Conservation (phyloP, 306 rosid species). For the Parietaria judaica region DNA sequence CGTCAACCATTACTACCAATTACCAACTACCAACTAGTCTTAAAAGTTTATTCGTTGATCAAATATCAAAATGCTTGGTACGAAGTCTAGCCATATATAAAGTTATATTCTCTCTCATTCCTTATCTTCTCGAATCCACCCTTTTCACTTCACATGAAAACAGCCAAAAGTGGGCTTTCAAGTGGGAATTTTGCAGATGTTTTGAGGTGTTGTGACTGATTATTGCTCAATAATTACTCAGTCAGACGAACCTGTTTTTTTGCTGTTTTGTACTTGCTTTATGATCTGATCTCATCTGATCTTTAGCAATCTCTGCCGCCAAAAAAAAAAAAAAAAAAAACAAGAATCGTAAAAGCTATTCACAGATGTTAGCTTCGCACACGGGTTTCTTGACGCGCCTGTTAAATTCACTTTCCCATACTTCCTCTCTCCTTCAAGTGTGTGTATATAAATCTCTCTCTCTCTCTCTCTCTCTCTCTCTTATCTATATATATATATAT, state of each 20-base stretch:
- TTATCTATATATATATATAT: no score
- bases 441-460: no score
- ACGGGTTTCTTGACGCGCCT: conserved; percentile 1
- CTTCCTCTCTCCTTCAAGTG: no score
- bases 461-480: no score
- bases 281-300: not conserved
- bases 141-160: conserved; percentile 3
- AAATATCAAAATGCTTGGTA: no score
- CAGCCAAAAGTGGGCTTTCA: conserved; percentile 23
- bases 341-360: not conserved
- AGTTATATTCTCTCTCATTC: conserved; percentile 10
- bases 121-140: not conserved
- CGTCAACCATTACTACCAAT: no score
- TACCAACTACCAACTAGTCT: no score
- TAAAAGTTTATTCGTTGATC: no score
- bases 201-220: not conserved
- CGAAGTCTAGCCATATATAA: conserved; percentile 6
- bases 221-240: conserved; percentile 4
- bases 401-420: conserved; percentile 1
- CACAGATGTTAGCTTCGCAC: not conserved
- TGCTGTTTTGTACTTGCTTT: not conserved
- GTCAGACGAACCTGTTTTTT: not conserved
- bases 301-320: not conserved
- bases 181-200: conserved; percentile 1
- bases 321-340: not conserved